Evolutionary conservation across 306 rosid species (phyloP).

Genomic region (Vigna nakashimae): DNA sequence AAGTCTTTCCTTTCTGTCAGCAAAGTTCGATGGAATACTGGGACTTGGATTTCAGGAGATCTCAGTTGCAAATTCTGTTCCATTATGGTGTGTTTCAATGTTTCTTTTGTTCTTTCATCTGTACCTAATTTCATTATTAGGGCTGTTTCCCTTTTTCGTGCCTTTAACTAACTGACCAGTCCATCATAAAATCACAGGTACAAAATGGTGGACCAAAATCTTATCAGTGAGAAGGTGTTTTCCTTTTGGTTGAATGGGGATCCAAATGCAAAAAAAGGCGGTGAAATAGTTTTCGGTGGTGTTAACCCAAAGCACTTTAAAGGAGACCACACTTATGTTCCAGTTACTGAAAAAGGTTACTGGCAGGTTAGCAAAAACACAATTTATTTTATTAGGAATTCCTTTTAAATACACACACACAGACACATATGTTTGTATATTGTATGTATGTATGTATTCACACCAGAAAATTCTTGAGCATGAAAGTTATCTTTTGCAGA

Average conservation of each 20-base stretch:
- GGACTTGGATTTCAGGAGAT: constrained; percentile 94
- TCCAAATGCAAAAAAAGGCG: constrained; percentile 67
- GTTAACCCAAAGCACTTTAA: constrained; percentile 73
- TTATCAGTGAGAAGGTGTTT: constrained; percentile 70
- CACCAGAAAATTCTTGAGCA: not conserved
- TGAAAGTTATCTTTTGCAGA: constrained; percentile 54
- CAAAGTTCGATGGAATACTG: constrained; percentile 82
- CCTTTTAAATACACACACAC: not conserved
- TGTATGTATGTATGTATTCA: not conserved
- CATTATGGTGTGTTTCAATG: constrained; percentile 69
- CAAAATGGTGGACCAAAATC: constrained; percentile 70
- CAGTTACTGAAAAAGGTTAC: constrained; percentile 80
- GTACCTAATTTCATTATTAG: constrained; percentile 32
- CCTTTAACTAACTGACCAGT: constrained; percentile 35
- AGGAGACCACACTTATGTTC: constrained; percentile 82
- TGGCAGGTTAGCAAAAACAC: constrained; percentile 73
- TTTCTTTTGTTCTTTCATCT: constrained; percentile 15
- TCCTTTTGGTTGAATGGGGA: constrained; percentile 88
- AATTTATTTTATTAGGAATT: constrained; percentile 27
- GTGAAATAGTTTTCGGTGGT: constrained; percentile 85
- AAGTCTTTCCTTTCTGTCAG: constrained; percentile 70
- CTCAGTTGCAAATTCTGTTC: constrained; percentile 71
- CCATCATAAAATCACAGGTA: constrained; percentile 61
- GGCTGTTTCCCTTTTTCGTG: constrained; percentile 30
- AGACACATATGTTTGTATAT: not conserved